Conservation (phyloP, 73 alveolate species). For the Paramecium tetraurelia region DNA sequence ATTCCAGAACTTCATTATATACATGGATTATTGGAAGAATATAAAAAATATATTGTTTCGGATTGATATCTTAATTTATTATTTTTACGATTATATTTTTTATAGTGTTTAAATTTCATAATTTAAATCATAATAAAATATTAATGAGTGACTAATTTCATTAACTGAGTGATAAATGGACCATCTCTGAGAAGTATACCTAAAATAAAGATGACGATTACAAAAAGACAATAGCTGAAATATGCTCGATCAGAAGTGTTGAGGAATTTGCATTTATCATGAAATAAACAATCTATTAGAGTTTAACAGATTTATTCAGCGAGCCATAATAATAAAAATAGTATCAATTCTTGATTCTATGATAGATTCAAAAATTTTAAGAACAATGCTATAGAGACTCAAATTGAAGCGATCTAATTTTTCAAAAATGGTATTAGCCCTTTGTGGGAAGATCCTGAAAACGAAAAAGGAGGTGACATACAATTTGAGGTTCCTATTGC, state of each 20-base stretch:
- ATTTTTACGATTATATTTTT: neutral
- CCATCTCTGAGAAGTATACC: neutral
- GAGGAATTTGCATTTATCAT: constrained; percentile 35
- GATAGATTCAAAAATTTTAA: neutral
- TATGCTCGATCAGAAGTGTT: neutral
- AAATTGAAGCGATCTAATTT: constrained; percentile 30
- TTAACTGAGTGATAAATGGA: constrained; percentile 4
- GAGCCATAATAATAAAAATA: constrained; percentile 11
- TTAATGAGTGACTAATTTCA: constrained; percentile 44
- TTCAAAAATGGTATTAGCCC: constrained; percentile 17
- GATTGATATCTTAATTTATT: neutral
- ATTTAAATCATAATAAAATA: neutral
- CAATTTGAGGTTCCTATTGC: neutral
- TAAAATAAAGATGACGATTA: neutral
- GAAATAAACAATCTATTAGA: constrained; percentile 21
- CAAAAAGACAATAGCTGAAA: neutral
- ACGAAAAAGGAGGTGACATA: constrained; percentile 44
- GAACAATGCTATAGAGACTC: neutral
- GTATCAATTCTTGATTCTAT: neutral
- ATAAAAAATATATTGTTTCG: constrained; percentile 1
- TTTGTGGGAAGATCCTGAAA: constrained; percentile 32
- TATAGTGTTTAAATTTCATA: neutral
- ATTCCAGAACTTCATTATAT: neutral
- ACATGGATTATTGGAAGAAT: neutral
- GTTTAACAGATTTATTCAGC: neutral